These are phyloP conservation scores for Mycena olivaceomarginata DNA, from an alignment of 768 basidiomycete species.

Conservation along the genomic window DNA sequence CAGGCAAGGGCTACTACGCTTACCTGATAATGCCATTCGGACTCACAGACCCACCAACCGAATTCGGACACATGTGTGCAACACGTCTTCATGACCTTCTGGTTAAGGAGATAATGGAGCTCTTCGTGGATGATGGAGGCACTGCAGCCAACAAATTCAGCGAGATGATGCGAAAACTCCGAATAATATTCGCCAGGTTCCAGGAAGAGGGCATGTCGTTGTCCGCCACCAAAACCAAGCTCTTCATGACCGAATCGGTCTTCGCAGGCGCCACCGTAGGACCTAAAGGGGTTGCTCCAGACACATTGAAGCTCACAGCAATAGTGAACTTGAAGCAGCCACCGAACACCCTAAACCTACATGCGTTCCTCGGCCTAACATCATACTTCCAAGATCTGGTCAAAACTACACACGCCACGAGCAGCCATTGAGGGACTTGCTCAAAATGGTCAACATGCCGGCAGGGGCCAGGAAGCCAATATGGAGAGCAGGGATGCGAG, in stretches of 20 bases:
- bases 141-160: constrained; percentile 56
- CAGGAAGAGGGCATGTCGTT: constrained; percentile 56
- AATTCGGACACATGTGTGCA: constrained; percentile 55
- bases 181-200: constrained; percentile 49
- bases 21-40: constrained; percentile 49
- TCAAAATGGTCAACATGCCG: background rate
- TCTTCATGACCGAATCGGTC: constrained; percentile 48
- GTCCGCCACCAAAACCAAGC: constrained; percentile 55
- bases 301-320: constrained; percentile 58
- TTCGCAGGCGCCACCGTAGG: constrained; percentile 55
- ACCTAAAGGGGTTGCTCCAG: constrained; percentile 55
- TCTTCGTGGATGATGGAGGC: constrained; percentile 62
- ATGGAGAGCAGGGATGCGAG: constrained; percentile 27
- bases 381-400: constrained; percentile 58
- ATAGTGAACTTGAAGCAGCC: constrained; percentile 60
- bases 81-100: constrained; percentile 50
- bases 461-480: constrained; percentile 50
- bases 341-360: constrained; percentile 49
- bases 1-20: constrained; percentile 57
- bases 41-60: constrained; percentile 59
- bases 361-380: constrained; percentile 57
- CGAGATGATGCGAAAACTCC: background rate
- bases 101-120: constrained; percentile 47
- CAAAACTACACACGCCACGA: constrained; percentile 55
- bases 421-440: constrained; percentile 55